A percentile compares a stretch with the other conserved stretches of the same genome.
Conservation (phyloP, 1,284 basidiomycete species). For the Trichosporon faecale region DNA sequence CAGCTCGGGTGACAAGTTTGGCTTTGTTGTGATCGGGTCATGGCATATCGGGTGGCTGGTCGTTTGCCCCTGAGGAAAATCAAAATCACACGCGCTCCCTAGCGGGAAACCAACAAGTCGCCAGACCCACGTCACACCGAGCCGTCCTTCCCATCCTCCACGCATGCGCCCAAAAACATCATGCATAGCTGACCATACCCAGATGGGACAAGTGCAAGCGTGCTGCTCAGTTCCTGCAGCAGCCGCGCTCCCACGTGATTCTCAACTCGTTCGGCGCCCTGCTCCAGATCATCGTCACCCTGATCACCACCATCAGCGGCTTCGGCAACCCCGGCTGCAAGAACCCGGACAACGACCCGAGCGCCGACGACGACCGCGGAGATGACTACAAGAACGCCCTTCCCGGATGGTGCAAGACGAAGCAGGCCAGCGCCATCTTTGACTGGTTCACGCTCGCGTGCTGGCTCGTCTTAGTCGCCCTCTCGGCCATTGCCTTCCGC, state of each 20-base stretch:
- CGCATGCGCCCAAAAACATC: background rate
- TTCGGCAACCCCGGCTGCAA: constrained; percentile 64
- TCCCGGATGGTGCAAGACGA: constrained; percentile 77
- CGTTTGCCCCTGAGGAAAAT: constrained; percentile 6
- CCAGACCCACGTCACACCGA: background rate
- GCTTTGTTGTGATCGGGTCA: background rate
- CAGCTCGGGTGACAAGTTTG: background rate
- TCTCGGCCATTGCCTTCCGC: constrained; percentile 40
- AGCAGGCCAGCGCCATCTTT: constrained; percentile 80
- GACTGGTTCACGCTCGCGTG: constrained; percentile 60
- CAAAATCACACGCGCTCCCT: constrained; percentile 7
- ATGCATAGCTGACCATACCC: background rate
- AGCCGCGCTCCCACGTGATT: constrained; percentile 75
- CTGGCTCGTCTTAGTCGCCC: constrained; percentile 38
- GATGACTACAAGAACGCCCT: constrained; percentile 67
- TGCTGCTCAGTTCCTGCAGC: constrained; percentile 71
- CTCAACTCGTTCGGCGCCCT: constrained; percentile 65
- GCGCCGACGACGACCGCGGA: constrained; percentile 63
- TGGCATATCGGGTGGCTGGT: constrained; percentile 11
- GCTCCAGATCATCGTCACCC: constrained; percentile 70
- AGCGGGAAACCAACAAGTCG: background rate
- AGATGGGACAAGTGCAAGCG: constrained; percentile 66
- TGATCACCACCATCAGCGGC: constrained; percentile 44
- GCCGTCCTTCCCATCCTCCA: background rate
- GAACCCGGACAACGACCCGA: constrained; percentile 58